Evolutionary conservation across 805 yeast genomes (phyloP).

Genomic region (Zygoascus ofunaensis): DNA sequence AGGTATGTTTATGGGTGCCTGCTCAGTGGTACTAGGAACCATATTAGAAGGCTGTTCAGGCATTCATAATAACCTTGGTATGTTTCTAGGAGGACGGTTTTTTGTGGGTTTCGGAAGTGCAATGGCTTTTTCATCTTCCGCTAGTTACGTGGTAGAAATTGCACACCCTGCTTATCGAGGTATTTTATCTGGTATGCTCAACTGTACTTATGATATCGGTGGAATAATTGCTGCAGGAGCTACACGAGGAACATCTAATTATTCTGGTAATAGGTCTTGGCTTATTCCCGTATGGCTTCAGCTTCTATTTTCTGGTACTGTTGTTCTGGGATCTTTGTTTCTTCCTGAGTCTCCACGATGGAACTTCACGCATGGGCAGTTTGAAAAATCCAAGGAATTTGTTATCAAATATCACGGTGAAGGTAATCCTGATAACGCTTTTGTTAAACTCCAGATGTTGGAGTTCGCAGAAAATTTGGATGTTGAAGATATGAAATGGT

Average conservation of each 20-base stretch:
- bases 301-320: slow-evolving; percentile 10
- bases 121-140: slow-evolving; percentile 11
- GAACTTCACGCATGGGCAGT: slow-evolving; percentile 11
- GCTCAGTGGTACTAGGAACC: slow-evolving; percentile 7
- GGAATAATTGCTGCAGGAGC: slow-evolving; percentile 15
- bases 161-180: slow-evolving; percentile 18
- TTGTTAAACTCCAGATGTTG: slow-evolving; percentile 10
- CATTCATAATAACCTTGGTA: slow-evolving; percentile 1
- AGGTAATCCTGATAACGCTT: slow-evolving; percentile 7
- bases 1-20: slow-evolving; percentile 12
- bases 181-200: slow-evolving; percentile 14
- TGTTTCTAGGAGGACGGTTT: slow-evolving; percentile 13
- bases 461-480: slow-evolving; percentile 12
- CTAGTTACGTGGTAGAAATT: slow-evolving; percentile 13
- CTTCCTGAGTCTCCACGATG: slow-evolving; percentile 15
- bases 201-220: slow-evolving; percentile 14
- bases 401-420: slow-evolving; percentile 12
- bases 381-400: slow-evolving; percentile 9
- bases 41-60: slow-evolving; percentile 11
- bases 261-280: slow-evolving; percentile 10
- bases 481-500: slow-evolving; percentile 10
- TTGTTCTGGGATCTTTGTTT: slow-evolving; percentile 4
- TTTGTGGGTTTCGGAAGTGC: slow-evolving; percentile 13
- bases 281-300: slow-evolving; percentile 15
- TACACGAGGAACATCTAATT: slow-evolving; percentile 7